phyloP scores from a whole-genome alignment of 306 rosid species.

The Quercus gilva region DNA sequence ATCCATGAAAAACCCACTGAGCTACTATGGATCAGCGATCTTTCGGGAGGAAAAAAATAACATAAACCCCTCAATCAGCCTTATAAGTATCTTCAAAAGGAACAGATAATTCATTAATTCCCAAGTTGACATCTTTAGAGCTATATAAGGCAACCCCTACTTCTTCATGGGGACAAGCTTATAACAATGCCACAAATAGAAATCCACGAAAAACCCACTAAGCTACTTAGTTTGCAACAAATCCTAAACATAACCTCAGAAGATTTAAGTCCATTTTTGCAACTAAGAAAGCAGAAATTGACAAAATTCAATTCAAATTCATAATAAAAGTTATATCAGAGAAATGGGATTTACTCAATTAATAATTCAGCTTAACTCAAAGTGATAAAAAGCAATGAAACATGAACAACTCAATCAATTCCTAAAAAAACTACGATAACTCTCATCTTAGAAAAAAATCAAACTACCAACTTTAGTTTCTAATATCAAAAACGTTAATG shows the following conservation, averaged over 20 bases:
- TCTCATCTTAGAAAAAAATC: neutral
- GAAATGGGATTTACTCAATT: neutral
- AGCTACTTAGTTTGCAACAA: neutral
- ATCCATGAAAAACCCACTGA: neutral
- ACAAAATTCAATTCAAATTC: neutral
- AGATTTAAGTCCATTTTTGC: neutral
- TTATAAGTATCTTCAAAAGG: neutral
- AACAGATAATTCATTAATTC: neutral
- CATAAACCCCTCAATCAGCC: neutral
- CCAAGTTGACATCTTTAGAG: neutral
- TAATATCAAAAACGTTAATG: neutral
- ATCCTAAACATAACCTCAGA: neutral
- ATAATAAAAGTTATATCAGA: neutral
- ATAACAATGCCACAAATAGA: neutral
- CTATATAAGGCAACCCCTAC: no score
- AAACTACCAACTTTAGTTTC: neutral
- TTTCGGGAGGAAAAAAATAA: neutral
- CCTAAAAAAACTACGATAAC: neutral
- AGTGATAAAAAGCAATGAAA: neutral
- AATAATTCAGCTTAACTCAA: neutral
- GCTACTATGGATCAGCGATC: neutral
- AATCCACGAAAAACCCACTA: neutral
- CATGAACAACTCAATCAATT: neutral
- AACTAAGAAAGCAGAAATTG: neutral
- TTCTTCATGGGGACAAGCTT: no score